Conservation (phyloP, 345 rosid species). For the Eucalyptus coolabah region DNA sequence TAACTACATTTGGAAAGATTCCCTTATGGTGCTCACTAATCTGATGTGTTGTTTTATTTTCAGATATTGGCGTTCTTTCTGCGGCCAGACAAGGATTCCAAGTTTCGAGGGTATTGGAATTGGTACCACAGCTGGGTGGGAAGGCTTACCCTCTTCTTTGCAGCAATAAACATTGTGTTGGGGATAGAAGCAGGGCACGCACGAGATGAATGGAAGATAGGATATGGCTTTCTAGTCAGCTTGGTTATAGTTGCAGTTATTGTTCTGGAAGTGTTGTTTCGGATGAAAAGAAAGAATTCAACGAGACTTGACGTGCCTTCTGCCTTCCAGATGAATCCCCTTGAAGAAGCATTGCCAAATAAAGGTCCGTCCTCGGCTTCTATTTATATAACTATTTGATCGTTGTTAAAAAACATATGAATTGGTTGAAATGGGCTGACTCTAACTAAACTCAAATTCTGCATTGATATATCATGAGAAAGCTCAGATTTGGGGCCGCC, state of each 20-base stretch:
- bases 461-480: background rate
- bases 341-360: conserved; percentile 9
- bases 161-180: conserved; percentile 54
- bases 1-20: background rate
- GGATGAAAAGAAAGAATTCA: conserved; percentile 19
- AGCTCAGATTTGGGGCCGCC: background rate
- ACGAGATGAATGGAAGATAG: conserved; percentile 58
- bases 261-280: conserved; percentile 34
- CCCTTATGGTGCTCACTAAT: background rate
- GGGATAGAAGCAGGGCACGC: conserved; percentile 54
- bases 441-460: background rate
- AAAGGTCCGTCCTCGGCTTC: background rate
- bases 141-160: conserved; percentile 69
- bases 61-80: conserved; percentile 78
- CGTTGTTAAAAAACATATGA: background rate
- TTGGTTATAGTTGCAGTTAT: conserved; percentile 36
- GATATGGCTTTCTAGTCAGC: conserved; percentile 59
- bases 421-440: background rate
- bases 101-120: conserved; percentile 67
- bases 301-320: conserved; percentile 15
- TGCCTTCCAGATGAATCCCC: conserved; percentile 60
- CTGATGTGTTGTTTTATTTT: background rate
- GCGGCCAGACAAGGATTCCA: conserved; percentile 60
- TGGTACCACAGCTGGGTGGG: conserved; percentile 91
- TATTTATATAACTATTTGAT: background rate